Percentiles rank a stretch among this genome's conserved stretches.
phyloP scores from a whole-genome alignment of 306 rosid genomes.

The Sphenostylis stenocarpa region DNA sequence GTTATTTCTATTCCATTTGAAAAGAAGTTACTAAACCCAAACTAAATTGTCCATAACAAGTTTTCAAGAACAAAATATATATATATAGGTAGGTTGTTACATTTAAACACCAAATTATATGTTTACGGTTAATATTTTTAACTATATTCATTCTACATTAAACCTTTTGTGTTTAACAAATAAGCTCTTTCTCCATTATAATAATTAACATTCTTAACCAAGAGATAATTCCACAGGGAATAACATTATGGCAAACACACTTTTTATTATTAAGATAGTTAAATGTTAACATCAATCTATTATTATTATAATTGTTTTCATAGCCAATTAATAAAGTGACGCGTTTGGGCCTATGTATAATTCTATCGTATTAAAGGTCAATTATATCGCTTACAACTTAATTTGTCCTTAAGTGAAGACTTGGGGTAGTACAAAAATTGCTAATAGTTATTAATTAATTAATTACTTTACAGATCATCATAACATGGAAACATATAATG shows the following conservation, averaged over 20 bases:
- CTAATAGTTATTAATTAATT: slow-evolving; percentile 27
- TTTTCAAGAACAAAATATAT: not conserved
- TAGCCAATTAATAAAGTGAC: not conserved
- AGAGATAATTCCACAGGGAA: not conserved
- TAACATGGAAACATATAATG: slow-evolving; percentile 41
- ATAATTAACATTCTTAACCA: not conserved
- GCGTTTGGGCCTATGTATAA: not conserved
- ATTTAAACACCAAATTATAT: not conserved
- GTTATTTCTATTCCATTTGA: not conserved
- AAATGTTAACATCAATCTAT: not conserved
- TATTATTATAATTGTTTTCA: not conserved
- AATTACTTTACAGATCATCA: slow-evolving; percentile 47
- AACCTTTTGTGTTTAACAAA: no score
- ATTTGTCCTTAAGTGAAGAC: slow-evolving; percentile 3
- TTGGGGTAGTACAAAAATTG: not conserved
- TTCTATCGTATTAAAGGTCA: slow-evolving; percentile 3
- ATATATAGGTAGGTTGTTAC: not conserved
- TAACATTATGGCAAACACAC: slow-evolving; percentile 1
- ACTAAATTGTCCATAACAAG: not conserved
- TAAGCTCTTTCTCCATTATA: not conserved
- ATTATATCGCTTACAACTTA: not conserved
- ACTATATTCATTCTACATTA: no score
- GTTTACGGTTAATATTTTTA: no score
- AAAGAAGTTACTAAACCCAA: not conserved
- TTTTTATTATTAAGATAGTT: not conserved